Percentiles rank a stretch among this genome's conserved stretches.
phyloP scores from a whole-genome alignment of 2,329 filamentous ascomycete genomes.

The Exophiala lecanii-corni region DNA sequence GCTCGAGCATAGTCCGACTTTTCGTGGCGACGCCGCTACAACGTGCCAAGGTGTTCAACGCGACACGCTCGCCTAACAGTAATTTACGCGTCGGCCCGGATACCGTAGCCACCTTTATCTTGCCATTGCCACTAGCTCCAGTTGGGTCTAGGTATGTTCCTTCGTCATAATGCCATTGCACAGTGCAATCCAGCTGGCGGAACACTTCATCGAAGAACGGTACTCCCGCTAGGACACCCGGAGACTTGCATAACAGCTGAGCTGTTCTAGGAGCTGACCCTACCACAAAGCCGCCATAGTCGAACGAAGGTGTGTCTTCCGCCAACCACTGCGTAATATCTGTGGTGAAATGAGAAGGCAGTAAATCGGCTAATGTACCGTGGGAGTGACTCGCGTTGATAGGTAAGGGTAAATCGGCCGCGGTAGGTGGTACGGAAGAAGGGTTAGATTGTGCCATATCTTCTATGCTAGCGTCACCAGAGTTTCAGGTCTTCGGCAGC shows the following conservation, averaged over 20 bases:
- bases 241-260: constrained; percentile 65
- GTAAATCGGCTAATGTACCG: constrained; percentile 24
- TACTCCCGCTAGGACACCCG: constrained; percentile 79
- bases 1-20: constrained; percentile 51
- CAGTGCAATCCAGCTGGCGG: constrained; percentile 79
- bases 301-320: constrained; percentile 93
- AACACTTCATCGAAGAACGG: constrained; percentile 97
- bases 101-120: constrained; percentile 71
- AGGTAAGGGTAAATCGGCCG: constrained; percentile 21
- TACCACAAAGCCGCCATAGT: constrained; percentile 96
- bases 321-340: constrained; percentile 65
- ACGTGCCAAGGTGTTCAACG: constrained; percentile 81
- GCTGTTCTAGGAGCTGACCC: constrained; percentile 63
- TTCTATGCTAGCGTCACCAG: too few relatives aligned
- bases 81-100: constrained; percentile 76
- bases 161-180: constrained; percentile 81
- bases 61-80: constrained; percentile 88
- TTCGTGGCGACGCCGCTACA: constrained; percentile 87
- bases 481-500: background rate
- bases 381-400: constrained; percentile 17
- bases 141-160: constrained; percentile 63
- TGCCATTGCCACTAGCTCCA: constrained; percentile 39
- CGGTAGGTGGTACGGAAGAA: constrained; percentile 1
- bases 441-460: too few relatives aligned
- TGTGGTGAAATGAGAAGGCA: constrained; percentile 27